phyloP scores from a whole-genome alignment of 805 yeast genomes.

The Nakazawaea siamensis region DNA sequence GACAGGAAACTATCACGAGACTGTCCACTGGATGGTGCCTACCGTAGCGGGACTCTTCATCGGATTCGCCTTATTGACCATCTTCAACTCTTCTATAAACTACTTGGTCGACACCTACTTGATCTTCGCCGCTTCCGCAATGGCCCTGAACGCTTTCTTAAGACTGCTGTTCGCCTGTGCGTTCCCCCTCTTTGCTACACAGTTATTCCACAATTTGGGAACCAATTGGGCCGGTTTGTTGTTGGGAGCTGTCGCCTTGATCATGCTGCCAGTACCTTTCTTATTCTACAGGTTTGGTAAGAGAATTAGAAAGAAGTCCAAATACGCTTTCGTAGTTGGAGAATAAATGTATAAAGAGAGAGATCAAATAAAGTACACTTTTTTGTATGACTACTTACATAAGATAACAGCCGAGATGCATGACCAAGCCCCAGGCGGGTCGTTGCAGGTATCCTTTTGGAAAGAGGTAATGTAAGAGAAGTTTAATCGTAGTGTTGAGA shows the following conservation, averaged over 20 bases:
- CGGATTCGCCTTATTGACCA: conserved; percentile 60
- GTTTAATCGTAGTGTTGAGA: too few species aligned
- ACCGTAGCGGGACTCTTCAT: conserved; percentile 54
- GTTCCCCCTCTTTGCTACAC: conserved; percentile 64
- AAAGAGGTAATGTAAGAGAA: too few species aligned
- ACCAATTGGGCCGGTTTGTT: conserved; percentile 75
- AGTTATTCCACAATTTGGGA: conserved; percentile 64
- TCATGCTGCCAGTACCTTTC: conserved; percentile 61
- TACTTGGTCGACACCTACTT: conserved; percentile 69
- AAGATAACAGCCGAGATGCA: too few species aligned
- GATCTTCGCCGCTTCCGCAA: conserved; percentile 68
- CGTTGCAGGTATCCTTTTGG: too few species aligned
- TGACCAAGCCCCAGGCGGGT: too few species aligned
- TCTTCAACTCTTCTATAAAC: conserved; percentile 63
- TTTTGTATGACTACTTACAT: too few species aligned
- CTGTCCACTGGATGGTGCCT: conserved; percentile 80
- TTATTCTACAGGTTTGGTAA: conserved; percentile 54
- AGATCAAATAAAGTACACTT: too few species aligned
- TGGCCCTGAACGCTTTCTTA: conserved; percentile 65
- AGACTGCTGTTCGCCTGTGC: conserved; percentile 58
- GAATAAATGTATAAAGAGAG: too few species aligned
- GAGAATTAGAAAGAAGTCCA: conserved; percentile 45
- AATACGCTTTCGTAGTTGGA: conserved; percentile 49
- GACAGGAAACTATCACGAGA: conserved; percentile 70
- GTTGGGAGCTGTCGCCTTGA: conserved; percentile 51